Evolutionary conservation across 2,329 filamentous ascomycete genomes (phyloP).

Genomic region (Leptographium lundbergii): DNA sequence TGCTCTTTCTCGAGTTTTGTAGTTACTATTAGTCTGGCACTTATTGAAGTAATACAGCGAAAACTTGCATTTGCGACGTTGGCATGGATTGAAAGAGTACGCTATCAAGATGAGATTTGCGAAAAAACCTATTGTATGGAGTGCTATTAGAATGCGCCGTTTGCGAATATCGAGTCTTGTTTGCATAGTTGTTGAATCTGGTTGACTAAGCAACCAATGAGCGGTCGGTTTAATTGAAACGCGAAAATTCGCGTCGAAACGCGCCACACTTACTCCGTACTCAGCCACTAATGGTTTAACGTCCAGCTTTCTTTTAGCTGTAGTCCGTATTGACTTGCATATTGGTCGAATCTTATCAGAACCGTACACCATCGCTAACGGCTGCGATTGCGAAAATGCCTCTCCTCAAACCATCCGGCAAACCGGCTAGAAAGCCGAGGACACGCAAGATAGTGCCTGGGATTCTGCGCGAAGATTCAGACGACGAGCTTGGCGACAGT

Average conservation of each 20-base stretch:
- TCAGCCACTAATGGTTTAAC: not conserved
- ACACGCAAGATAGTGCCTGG: conserved; percentile 29
- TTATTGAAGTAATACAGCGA: not conserved
- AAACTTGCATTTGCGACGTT: not conserved
- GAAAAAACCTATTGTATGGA: not conserved
- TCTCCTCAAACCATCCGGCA: conserved; percentile 4
- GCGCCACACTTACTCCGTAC: not conserved
- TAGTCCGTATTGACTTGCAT: not conserved
- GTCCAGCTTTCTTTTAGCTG: not conserved
- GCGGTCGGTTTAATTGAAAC: conserved; percentile 5
- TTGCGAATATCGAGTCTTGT: not conserved
- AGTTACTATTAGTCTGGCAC: too few species aligned
- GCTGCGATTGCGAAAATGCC: conserved; percentile 5
- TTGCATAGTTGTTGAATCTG: not conserved
- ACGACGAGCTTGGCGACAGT: conserved; percentile 69
- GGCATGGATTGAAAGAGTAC: not conserved
- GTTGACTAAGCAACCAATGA: not conserved
- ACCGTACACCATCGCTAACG: not conserved
- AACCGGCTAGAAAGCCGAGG: conserved; percentile 4
- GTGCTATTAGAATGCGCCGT: not conserved
- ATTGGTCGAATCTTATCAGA: not conserved
- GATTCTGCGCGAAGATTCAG: conserved; percentile 64
- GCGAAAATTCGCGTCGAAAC: conserved; percentile 7
- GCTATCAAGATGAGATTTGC: not conserved
- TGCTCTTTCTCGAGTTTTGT: too few species aligned